Evolutionary conservation across 2,329 filamentous ascomycete species (phyloP).

Genomic region (Cadophora gregata): DNA sequence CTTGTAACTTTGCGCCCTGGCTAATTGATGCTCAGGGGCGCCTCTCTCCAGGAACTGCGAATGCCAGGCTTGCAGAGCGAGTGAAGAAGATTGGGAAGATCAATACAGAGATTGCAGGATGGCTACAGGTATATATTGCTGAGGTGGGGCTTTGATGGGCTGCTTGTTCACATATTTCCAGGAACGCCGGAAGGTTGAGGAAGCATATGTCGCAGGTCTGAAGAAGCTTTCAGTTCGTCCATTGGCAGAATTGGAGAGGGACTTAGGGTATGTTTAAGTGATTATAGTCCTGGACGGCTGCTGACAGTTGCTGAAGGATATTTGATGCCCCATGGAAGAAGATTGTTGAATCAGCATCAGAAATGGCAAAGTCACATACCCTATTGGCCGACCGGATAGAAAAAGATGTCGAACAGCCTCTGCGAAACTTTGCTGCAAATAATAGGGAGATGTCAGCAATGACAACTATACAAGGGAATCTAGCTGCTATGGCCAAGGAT

Average conservation of each 20-base stretch:
- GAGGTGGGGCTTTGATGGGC: slow-evolving; percentile 9
- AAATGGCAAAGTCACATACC: slow-evolving; percentile 83
- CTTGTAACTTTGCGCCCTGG: slow-evolving; percentile 33
- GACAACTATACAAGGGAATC: slow-evolving; percentile 79
- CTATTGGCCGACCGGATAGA: slow-evolving; percentile 82
- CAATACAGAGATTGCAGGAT: slow-evolving; percentile 93
- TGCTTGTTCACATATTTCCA: slow-evolving; percentile 49
- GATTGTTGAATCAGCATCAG: slow-evolving; percentile 79
- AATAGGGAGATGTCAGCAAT: slow-evolving; percentile 82
- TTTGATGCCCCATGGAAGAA: slow-evolving; percentile 92
- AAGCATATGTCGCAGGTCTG: slow-evolving; percentile 82
- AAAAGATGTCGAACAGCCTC: slow-evolving; percentile 82
- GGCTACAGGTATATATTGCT: slow-evolving; percentile 75
- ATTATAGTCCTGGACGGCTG: slow-evolving; percentile 14
- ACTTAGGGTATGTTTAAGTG: slow-evolving; percentile 77
- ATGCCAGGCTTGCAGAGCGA: slow-evolving; percentile 82
- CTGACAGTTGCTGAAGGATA: slow-evolving; percentile 63
- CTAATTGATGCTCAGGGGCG: slow-evolving; percentile 62
- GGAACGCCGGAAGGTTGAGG: slow-evolving; percentile 93
- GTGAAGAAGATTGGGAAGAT: slow-evolving; percentile 84
- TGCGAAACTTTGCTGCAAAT: slow-evolving; percentile 75
- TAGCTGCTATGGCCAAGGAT: slow-evolving; percentile 81
- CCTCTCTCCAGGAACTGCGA: slow-evolving; percentile 82
- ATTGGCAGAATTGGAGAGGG: slow-evolving; percentile 75
- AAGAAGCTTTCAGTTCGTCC: slow-evolving; percentile 79